Evolutionary conservation across 768 basidiomycete species (phyloP).

Genomic region (Russula abietina): DNA sequence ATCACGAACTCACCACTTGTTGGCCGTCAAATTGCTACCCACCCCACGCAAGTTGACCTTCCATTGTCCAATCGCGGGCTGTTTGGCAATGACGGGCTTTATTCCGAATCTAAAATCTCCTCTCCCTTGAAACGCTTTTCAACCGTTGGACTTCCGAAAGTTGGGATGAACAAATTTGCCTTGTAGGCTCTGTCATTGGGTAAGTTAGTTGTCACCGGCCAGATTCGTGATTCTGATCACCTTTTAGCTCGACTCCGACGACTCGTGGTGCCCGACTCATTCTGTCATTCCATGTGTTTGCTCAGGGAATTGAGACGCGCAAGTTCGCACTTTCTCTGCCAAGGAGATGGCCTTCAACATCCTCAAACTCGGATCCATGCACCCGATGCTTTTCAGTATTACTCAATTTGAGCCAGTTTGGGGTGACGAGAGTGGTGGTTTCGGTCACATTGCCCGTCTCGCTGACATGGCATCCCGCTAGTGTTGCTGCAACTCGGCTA

Average conservation of each 20-base stretch:
- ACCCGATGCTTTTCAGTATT: constrained; percentile 97
- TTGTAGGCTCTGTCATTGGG: constrained; percentile 98
- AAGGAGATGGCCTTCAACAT: constrained; percentile 99
- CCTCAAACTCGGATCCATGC: constrained; percentile 81
- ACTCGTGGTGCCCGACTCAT: constrained; percentile 96
- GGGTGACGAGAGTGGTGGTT: constrained; percentile 97
- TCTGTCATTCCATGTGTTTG: constrained; percentile 95
- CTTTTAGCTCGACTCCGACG: constrained; percentile 75
- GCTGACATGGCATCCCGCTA: constrained; percentile 83
- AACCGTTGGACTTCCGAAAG: constrained; percentile 97
- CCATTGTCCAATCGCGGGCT: constrained; percentile 98
- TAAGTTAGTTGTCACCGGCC: constrained; percentile 35
- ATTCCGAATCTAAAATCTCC: constrained; percentile 98
- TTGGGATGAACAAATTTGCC: constrained; percentile 98
- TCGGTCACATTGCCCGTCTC: constrained; percentile 94
- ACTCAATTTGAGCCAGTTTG: constrained; percentile 99
- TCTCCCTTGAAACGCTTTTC: constrained; percentile 92
- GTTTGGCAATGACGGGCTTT: constrained; percentile 96
- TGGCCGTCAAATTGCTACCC: constrained; percentile 86
- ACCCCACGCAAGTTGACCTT: constrained; percentile 98
- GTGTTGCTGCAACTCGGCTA: no score
- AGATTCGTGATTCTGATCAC: constrained; percentile 8
- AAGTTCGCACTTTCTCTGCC: constrained; percentile 96
- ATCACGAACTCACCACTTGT: no score
- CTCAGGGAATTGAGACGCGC: constrained; percentile 85